Conservation (phyloP, 805 yeast genomes). For the Clavispora santaluciae region DNA sequence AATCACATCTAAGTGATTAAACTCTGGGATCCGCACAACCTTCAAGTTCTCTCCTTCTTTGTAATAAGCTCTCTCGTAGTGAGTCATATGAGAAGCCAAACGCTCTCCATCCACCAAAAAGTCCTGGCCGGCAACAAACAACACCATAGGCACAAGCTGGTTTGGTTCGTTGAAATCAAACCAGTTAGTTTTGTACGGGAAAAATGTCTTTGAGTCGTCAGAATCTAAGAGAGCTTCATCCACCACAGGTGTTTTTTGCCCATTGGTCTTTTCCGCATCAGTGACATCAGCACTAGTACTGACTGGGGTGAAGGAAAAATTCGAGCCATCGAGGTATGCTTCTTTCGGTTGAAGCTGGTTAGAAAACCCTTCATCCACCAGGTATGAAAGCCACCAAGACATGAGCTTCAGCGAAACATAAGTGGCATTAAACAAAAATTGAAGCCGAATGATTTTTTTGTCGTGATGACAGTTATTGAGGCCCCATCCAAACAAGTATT, state of each 20-base stretch:
- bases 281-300: conserved; percentile 15
- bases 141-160: conserved; percentile 48
- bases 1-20: conserved; percentile 84
- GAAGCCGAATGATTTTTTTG: conserved; percentile 56
- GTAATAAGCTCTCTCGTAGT: conserved; percentile 48
- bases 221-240: conserved; percentile 26
- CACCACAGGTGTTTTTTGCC: neutral
- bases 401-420: conserved; percentile 74
- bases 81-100: conserved; percentile 58
- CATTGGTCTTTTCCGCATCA: conserved; percentile 1
- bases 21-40: conserved; percentile 48
- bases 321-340: conserved; percentile 26
- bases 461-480: conserved; percentile 68
- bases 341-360: conserved; percentile 31
- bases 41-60: conserved; percentile 31
- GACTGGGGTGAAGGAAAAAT: conserved; percentile 22
- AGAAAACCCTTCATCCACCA: conserved; percentile 35
- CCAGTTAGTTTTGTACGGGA: conserved; percentile 54
- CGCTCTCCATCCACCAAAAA: conserved; percentile 70
- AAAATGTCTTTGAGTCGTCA: conserved; percentile 46
- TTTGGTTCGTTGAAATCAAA: conserved; percentile 30
- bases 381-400: conserved; percentile 81
- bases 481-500: conserved; percentile 83
- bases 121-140: conserved; percentile 72
- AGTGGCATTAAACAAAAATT: conserved; percentile 82